A percentile compares a stretch with the other conserved stretches of the same genome.
Conservation (phyloP, 2,329 filamentous ascomycete genomes). For the Phialocephala sp. region DNA sequence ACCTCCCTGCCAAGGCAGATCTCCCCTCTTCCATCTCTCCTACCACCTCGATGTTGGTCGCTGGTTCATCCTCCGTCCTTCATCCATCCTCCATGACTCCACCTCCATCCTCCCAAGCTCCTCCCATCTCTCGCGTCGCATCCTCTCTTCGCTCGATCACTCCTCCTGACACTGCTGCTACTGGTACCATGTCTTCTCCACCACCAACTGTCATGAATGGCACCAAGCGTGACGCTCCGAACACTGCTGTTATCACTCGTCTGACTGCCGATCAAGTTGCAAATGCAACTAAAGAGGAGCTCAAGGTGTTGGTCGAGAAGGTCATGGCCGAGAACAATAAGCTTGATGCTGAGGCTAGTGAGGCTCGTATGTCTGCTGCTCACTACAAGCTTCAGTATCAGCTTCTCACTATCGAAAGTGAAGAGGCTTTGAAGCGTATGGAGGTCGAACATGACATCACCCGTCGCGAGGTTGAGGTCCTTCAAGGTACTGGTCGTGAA, state of each 20-base stretch:
- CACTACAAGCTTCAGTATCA: constrained; percentile 92
- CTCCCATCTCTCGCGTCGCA: constrained; percentile 32
- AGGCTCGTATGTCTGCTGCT: constrained; percentile 81
- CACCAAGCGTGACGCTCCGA: constrained; percentile 29
- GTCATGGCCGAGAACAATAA: constrained; percentile 62
- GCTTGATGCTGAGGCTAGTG: constrained; percentile 55
- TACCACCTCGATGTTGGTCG: constrained; percentile 31
- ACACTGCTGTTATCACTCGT: constrained; percentile 45
- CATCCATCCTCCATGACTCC: constrained; percentile 58
- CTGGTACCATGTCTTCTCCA: constrained; percentile 36
- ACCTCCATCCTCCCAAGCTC: constrained; percentile 65
- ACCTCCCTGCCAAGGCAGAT: constrained; percentile 30
- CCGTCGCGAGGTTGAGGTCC: constrained; percentile 83
- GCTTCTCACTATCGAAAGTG: constrained; percentile 81
- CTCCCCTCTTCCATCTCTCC: constrained; percentile 25
- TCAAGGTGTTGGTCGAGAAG: constrained; percentile 60
- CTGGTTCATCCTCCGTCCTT: constrained; percentile 49
- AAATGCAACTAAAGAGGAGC: constrained; percentile 59
- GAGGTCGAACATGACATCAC: constrained; percentile 92
- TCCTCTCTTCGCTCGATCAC: constrained; percentile 26
- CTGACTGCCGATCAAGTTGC: constrained; percentile 57
- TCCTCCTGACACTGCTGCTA: constrained; percentile 30
- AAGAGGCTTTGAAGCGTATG: constrained; percentile 83
- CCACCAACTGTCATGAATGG: constrained; percentile 38
- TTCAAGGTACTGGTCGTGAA: constrained; percentile 73